Conservation (phyloP, 495 filamentous ascomycete genomes). For the Mytilinidion resinicola region DNA sequence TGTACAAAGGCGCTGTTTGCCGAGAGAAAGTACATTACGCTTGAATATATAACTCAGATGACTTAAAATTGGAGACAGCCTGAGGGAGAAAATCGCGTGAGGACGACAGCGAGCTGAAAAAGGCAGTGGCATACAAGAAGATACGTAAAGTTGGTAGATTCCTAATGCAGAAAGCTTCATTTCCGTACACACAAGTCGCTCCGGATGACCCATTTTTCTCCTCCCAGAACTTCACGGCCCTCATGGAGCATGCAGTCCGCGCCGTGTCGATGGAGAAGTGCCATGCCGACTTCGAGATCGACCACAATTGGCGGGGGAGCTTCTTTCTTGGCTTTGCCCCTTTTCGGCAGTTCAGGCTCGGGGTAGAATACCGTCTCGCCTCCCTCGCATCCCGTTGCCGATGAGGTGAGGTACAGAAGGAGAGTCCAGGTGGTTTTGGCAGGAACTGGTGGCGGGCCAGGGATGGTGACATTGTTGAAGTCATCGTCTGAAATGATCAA, state of each 20-base stretch:
- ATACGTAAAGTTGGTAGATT: no score
- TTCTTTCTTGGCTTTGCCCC: conserved; percentile 44
- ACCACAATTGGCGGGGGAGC: conserved; percentile 50
- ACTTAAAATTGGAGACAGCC: no score
- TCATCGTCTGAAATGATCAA: conserved; percentile 59
- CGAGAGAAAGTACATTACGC: no score
- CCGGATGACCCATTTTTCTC: conserved; percentile 90
- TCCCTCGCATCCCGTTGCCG: conserved; percentile 60
- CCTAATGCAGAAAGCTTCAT: conserved; percentile 23
- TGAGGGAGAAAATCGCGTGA: no score
- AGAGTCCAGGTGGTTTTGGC: conserved; percentile 89
- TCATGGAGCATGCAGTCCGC: conserved; percentile 87
- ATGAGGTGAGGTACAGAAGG: conserved; percentile 75
- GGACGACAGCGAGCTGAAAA: no score
- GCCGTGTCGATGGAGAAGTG: conserved; percentile 83
- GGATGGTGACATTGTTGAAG: conserved; percentile 58
- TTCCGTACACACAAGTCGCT: conserved; percentile 75
- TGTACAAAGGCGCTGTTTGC: no score
- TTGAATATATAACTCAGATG: no score
- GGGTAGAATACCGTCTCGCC: conserved; percentile 94
- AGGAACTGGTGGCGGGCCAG: conserved; percentile 42
- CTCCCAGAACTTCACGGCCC: conserved; percentile 66
- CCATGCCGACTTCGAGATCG: conserved; percentile 70
- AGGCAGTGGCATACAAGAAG: no score
- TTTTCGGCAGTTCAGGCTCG: conserved; percentile 47